Base-by-base conservation (phyloP, 768 basidiomycete species). In the Leccinum subtestaceum region DNA sequence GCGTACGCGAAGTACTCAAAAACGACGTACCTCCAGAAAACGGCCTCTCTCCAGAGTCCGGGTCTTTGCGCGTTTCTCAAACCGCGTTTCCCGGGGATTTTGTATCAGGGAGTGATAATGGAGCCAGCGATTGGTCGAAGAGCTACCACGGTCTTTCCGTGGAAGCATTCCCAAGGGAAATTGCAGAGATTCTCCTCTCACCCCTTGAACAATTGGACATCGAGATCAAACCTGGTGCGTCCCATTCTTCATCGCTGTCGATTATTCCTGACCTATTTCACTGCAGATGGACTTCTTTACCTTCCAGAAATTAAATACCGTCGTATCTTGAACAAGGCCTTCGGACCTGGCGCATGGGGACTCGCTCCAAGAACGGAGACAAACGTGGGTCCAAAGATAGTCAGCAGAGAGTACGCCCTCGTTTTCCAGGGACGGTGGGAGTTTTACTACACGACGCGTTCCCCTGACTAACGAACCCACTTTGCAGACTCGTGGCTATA, bases 221-320 rank as follows among this genome's bases (percentile, higher is more conserved):
- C 36, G 95, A 98, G 75, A 87, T 96, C 34, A 98, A 98, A 70
- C 96, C 95, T 56, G 95, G 95, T 90, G 49, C 53, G 85, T 13
- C 25, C 8, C 1, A 57, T 15, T 43, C 29, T 11, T 27, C 21
- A 47, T 23, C 25, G 21, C 21, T 23, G 3, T 3, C 6, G 10
- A 17, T 17, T 25, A 15, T 31, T 25, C 15, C 36, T 65, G 21
- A 58, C 25, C 7, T 52, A 21, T 17, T 60, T 57, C 36, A 46
- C 21, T 5, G 9, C 58, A 96, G 96, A 98, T 65, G 96, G 96
- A 5, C 79, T 98, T 45, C 76, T 97, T 11, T 98, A 98, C 74
- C 85, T 98, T 9, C 95, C 96, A 19, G 96, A 98, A 74, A 98
- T 98, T 67, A 96, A 97, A 70, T 98, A 98, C 68, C 83, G 96